Base-by-base conservation (phyloP, 2,329 filamentous ascomycete species). In the Raffaelea deltoideospora region DNA sequence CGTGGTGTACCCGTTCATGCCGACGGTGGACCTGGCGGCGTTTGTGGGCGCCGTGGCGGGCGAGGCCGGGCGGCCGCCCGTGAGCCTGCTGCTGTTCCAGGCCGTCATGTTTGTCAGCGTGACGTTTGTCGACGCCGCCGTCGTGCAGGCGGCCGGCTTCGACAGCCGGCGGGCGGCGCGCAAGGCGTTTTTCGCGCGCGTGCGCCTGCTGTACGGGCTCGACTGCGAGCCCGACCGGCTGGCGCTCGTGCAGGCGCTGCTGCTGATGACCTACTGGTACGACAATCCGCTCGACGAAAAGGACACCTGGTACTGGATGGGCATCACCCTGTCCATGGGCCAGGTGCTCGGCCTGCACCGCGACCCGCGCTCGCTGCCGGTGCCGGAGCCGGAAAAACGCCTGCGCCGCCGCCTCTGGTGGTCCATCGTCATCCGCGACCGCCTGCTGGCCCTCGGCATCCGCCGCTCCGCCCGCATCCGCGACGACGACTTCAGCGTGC, bases 241-340 rank as follows among this genome's bases (percentile, higher is more conserved):
- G 34, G 69, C 71, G 2, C 57, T 79, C 7, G 72, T 79, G 14
- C 76, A 80, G 50, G 67, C 74, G 3, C 55, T 79, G 14, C 58
- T 80, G 14, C 58, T 80, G 31, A 70, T 80, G 66, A 79, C 73
- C 1, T 78, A 76, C 50, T 80, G 76, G 66, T 79, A 79, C 45
- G 75, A 79, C 48, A 77, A 70, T 15, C 72, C 73, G 2, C 73
- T 79, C 53, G 76, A 79, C 48, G 73, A 79, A 47, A 79, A 79
- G 49, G 76, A 79, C 49, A 78, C 74, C 30, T 79, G 75, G 67
- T 73, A 80, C 48, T 80, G 76, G 76, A 76, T 79, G 68, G 76
- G 76, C 10, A 71, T 79, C 34, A 75, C 74, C 20, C 64, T 77
- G 26, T 77, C 73, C 9, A 59, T 79, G 21, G 74, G 73, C n/a